Conservation (phyloP, 2,329 filamentous ascomycete genomes). For the Pestalotiopsis sp. region DNA sequence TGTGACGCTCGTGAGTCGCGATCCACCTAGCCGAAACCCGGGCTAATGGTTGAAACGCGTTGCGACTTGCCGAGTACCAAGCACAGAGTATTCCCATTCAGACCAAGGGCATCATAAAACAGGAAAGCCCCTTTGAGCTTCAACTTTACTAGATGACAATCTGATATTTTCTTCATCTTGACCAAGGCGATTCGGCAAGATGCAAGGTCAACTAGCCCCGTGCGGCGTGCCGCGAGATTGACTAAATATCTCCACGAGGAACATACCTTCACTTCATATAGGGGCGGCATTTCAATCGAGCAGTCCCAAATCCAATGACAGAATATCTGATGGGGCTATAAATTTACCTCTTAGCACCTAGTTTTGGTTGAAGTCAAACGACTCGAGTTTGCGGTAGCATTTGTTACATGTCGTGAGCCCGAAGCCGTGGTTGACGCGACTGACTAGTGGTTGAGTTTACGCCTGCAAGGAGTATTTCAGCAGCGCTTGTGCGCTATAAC, state of each 20-base stretch:
- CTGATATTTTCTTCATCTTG: background rate
- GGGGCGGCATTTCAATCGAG: too few relatives aligned
- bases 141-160: background rate
- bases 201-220: background rate
- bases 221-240: too few relatives aligned
- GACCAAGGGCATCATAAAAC: background rate
- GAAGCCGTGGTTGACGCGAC: background rate
- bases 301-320: too few relatives aligned
- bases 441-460: background rate
- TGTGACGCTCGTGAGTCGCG: background rate
- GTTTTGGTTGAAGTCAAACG: too few relatives aligned
- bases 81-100: background rate
- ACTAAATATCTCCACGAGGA: too few relatives aligned
- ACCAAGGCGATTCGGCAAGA: background rate
- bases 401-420: background rate
- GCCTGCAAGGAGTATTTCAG: background rate
- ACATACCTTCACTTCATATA: too few relatives aligned
- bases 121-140: background rate
- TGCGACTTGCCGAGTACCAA: conserved; percentile 11
- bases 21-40: conserved; percentile 9
- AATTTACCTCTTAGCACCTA: too few relatives aligned
- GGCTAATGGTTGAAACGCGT: conserved; percentile 8
- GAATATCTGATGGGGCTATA: too few relatives aligned
- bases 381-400: background rate
- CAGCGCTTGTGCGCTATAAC: background rate